Base-by-base conservation (phyloP, 1,139 yeast species). In the Debaryomycetaceae sp. region DNA sequence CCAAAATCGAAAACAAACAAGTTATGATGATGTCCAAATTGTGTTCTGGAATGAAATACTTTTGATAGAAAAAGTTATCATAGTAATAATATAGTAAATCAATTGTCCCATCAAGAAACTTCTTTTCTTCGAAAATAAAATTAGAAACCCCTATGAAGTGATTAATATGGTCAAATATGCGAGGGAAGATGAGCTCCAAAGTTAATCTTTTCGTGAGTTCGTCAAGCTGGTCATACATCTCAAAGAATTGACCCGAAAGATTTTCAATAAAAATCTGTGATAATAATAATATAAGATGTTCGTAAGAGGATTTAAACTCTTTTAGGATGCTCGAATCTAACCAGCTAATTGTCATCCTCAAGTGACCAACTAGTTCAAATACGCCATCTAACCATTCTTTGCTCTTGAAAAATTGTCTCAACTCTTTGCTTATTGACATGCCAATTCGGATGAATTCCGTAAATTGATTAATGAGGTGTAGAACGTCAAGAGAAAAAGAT, bases 331-430 rank as follows among this genome's bases (percentile, higher is more conserved):
- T 59, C 31, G 53, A 51, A n/a, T 48, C 37, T 6, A 45, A 35
- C 69, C 71, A 65, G 8, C 51, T 50, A 5, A 58, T 38, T 3
- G 65, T 52, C 14, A 68, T 43, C 31, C 57, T 56, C 9, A 71
- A 47, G 38, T 68, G 63, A 0, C 70, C 73, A 19, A 70, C 45
- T 16, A 70, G 48, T 41, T 70, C 75, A 47, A 68, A 63, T 0
- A 62, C 49, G 1, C 76, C 72, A 41, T 71, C 75, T 3, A 70
- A 44, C 62, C 71, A 71, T 6, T 59, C 66, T 37, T 59, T 61
- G 7, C 59, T 51, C 8, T 49, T 41, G 39, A 62, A 70, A 36
- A 61, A 60, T 1, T 36, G 34, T 9, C 48, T 46, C 13, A 70
- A 50, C 1, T 56, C 47, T 7, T 48, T 48, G 3, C 55, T 41